Conservation (phyloP, 2,329 filamentous ascomycete genomes). For the Colletotrichum spinosum region DNA sequence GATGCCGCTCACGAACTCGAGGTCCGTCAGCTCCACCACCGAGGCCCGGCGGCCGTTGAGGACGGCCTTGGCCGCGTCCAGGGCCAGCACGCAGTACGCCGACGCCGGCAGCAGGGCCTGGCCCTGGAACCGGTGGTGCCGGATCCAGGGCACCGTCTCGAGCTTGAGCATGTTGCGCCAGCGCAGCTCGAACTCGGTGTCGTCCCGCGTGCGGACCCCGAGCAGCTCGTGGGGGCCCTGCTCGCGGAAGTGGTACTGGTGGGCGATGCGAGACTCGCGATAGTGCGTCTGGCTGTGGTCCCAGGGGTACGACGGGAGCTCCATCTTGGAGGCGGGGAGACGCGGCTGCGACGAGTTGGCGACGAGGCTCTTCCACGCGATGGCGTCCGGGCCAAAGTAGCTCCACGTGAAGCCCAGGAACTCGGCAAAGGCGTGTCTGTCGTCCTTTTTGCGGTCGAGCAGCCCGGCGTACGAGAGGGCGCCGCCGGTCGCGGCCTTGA, state of each 20-base stretch:
- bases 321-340: constrained; percentile 38
- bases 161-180: constrained; percentile 41
- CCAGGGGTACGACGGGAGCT: constrained; percentile 52
- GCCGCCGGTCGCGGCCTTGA: constrained; percentile 53
- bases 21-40: constrained; percentile 46
- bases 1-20: constrained; percentile 48
- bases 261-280: constrained; percentile 46
- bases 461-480: constrained; percentile 47
- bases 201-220: constrained; percentile 26
- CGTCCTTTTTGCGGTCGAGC: constrained; percentile 45
- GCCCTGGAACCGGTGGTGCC: constrained; percentile 49
- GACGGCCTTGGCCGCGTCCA: constrained; percentile 53
- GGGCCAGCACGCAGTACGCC: constrained; percentile 55
- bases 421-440: constrained; percentile 45
- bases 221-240: constrained; percentile 51
- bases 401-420: constrained; percentile 50
- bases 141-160: constrained; percentile 48
- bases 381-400: constrained; percentile 41
- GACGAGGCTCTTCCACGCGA: constrained; percentile 41
- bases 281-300: constrained; percentile 51
- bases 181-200: constrained; percentile 26
- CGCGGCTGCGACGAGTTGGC: constrained; percentile 39
- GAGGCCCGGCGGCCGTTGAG: constrained; percentile 41
- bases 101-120: constrained; percentile 58
- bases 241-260: constrained; percentile 43